Evolutionary conservation across 1,284 basidiomycete species (phyloP), one percentile per base, ranked within the genome.

Genomic region (Puccinia sorghi): DNA sequence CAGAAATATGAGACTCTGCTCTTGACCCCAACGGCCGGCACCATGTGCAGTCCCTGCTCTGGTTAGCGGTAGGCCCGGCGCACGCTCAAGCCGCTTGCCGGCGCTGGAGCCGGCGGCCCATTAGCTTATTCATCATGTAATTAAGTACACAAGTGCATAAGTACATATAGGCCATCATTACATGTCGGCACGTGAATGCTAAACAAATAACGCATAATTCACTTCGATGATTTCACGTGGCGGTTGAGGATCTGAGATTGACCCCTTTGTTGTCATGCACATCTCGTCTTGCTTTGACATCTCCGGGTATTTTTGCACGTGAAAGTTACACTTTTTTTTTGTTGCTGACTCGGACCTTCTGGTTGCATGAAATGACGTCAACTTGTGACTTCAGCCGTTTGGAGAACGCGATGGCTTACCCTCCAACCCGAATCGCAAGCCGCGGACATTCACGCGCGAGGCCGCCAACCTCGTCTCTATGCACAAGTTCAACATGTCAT

Each of bases 331-430:
- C 17, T 43, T 48, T 25, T 25, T 69, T 15, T 25, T 15, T 48
- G 1, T 8, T 25, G 13, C 66, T 52, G 13, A 46, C 48, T 41
- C 46, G 46, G 41, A 48, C 39, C 27, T 69, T 69, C 3, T 2
- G 6, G n/a, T 12, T 50, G 50, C 13, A n/a, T 39, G 25, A 27
- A 27, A 22, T 32, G 25, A 41, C 37, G 22, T 64, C 63, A 41
- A 27, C 32, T n/a, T 13, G 15, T 7, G 43, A 13, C 22, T 39
- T 57, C 70, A 78, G 75, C 75, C 75, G 22, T 78, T 78, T 48
- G 75, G 75, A 12, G 75, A 78, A 63, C 64, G 56, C 41, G 75
- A 78, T 63, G 75, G 75, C 43, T 50, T 78, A 32, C 75, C 75
- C n/a, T 70, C 75, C 4, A 71, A 78, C 64, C 64, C 75, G 11